A percentile compares a stretch with the other conserved stretches of the same genome.
phyloP scores from a whole-genome alignment of 805 yeast species.

The Nakazawaea wyomingensis region DNA sequence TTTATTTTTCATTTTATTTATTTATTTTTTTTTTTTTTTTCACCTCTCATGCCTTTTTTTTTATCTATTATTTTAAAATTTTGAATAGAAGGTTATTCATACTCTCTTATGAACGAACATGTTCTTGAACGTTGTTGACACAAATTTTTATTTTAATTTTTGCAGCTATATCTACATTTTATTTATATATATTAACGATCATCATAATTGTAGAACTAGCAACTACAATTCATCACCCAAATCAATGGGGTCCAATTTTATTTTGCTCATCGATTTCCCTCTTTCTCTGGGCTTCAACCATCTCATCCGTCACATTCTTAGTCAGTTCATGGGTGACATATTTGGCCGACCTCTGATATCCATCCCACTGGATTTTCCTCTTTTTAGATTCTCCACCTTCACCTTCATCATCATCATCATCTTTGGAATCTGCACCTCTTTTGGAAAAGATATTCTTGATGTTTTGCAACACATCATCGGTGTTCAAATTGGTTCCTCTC shows the following conservation, averaged over 20 bases:
- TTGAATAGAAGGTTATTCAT: too few relatives aligned
- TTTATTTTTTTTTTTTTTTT: too few relatives aligned
- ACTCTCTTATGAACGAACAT: too few relatives aligned
- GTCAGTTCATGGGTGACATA: slow-evolving; percentile 18
- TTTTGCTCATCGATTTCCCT: slow-evolving; percentile 16
- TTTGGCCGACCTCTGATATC: slow-evolving; percentile 23
- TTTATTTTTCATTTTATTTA: too few relatives aligned
- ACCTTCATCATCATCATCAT: slow-evolving; percentile 10
- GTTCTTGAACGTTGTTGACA: too few relatives aligned
- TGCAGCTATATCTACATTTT: too few relatives aligned
- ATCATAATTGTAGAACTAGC: too few relatives aligned
- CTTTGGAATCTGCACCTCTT: slow-evolving; percentile 10
- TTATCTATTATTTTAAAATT: too few relatives aligned
- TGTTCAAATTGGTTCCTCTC: slow-evolving; percentile 41
- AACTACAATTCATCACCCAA: neutral
- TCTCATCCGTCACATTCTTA: slow-evolving; percentile 18
- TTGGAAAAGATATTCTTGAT: slow-evolving; percentile 39
- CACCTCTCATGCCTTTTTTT: too few relatives aligned
- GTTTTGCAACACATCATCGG: slow-evolving; percentile 58
- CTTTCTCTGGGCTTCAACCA: slow-evolving; percentile 20
- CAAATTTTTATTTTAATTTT: too few relatives aligned
- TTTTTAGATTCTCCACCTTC: slow-evolving; percentile 17
- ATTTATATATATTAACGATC: too few relatives aligned
- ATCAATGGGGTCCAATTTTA: slow-evolving; percentile 18
- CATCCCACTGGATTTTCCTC: slow-evolving; percentile 30